A percentile compares a stretch with the other conserved stretches of the same genome.
Evolutionary conservation across 1,284 basidiomycete genomes (phyloP).

Genomic region (Ustilago hordei): DNA sequence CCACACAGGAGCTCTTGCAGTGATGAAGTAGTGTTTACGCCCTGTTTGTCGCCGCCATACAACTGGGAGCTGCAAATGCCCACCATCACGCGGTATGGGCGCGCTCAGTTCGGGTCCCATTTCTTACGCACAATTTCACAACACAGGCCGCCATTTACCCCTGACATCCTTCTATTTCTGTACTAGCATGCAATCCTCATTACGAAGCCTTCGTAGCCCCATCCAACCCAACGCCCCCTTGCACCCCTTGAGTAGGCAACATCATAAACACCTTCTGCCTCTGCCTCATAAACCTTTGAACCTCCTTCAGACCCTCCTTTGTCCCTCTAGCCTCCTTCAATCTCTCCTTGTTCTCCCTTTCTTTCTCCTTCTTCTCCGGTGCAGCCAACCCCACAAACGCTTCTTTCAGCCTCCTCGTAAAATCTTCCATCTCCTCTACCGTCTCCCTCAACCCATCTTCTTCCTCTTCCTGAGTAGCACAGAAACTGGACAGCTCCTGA

Average conservation of each 20-base stretch:
- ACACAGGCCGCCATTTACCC: background rate
- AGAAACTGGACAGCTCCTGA: background rate
- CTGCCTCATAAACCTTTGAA: constrained; percentile 10
- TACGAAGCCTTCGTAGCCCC: background rate
- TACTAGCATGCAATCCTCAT: background rate
- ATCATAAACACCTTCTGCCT: constrained; percentile 9
- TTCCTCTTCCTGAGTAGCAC: background rate
- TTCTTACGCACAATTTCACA: background rate
- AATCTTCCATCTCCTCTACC: background rate
- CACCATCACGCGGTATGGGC: background rate
- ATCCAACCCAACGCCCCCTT: background rate
- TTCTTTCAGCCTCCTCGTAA: constrained; percentile 4
- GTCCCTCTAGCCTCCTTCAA: constrained; percentile 4
- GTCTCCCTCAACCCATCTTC: constrained; percentile 3
- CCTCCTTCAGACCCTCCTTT: constrained; percentile 6
- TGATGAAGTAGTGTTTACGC: background rate
- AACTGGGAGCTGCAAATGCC: background rate
- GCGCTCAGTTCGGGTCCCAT: background rate
- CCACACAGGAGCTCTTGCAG: background rate
- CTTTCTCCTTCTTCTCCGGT: constrained; percentile 10
- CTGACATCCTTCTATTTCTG: background rate
- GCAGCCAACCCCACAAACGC: constrained; percentile 10
- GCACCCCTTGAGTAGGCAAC: constrained; percentile 1
- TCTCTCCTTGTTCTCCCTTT: constrained; percentile 1
- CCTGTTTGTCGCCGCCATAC: background rate